phyloP scores from a whole-genome alignment of 106 monocot species.

The Dioscorea alata region DNA sequence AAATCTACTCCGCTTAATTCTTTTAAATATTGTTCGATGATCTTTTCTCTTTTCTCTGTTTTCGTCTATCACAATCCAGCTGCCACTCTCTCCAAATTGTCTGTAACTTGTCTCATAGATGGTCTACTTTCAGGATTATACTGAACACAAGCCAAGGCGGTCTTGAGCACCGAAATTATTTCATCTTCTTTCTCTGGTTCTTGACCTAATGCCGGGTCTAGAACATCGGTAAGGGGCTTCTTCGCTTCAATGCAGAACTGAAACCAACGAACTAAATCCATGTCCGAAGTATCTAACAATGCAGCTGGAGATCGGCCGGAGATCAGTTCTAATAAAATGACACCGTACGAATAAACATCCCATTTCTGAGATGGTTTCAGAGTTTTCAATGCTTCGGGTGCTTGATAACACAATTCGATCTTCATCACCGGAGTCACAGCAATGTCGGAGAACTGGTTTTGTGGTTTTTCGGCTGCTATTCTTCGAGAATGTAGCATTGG shows the following conservation, averaged over 20 bases:
- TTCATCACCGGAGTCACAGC: slow-evolving; percentile 39
- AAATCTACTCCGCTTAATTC: no score
- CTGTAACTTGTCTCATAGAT: slow-evolving; percentile 50
- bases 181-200: slow-evolving; percentile 60
- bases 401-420: slow-evolving; percentile 54
- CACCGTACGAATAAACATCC: slow-evolving; percentile 85
- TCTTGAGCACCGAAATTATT: slow-evolving; percentile 61
- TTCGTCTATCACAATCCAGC: neutral
- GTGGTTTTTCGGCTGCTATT: slow-evolving; percentile 34
- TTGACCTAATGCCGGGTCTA: slow-evolving; percentile 37
- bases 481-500: slow-evolving; percentile 41
- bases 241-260: slow-evolving; percentile 62
- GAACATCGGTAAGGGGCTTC: slow-evolving; percentile 45
- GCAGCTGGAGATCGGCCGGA: slow-evolving; percentile 65
- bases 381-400: slow-evolving; percentile 68
- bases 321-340: slow-evolving; percentile 73
- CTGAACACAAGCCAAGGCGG: slow-evolving; percentile 69
- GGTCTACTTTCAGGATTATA: slow-evolving; percentile 64
- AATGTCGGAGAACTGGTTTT: slow-evolving; percentile 26
- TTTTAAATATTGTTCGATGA: no score
- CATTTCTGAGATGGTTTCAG: slow-evolving; percentile 89
- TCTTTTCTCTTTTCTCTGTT: no score
- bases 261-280: slow-evolving; percentile 62
- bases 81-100: slow-evolving; percentile 29
- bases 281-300: slow-evolving; percentile 42